Evolutionary conservation across 805 yeast genomes (phyloP).

Genomic region (Cyberlindnera amylophila): DNA sequence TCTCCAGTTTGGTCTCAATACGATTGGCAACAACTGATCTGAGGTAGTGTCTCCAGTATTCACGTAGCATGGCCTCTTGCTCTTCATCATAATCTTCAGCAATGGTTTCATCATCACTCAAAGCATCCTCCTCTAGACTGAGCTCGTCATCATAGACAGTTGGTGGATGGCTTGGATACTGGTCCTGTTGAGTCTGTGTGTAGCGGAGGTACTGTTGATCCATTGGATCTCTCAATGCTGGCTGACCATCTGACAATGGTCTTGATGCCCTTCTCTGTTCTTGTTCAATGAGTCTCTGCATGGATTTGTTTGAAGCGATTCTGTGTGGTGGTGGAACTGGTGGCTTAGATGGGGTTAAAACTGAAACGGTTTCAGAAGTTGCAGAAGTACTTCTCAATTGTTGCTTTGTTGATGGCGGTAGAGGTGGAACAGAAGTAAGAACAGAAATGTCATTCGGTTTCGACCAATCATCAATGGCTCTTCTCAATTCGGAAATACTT

Average conservation of each 20-base stretch:
- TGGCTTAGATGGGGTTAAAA: conserved; percentile 11
- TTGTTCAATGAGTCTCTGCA: conserved; percentile 14
- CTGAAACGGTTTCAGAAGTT: background rate
- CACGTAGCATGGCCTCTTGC: conserved; percentile 8
- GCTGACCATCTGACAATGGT: background rate
- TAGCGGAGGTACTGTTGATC: conserved; percentile 9
- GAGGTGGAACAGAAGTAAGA: background rate
- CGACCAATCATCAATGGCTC: conserved; percentile 24
- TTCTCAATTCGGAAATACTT: conserved; percentile 26
- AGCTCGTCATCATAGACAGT: conserved; percentile 12
- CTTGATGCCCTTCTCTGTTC: background rate
- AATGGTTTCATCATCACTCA: conserved; percentile 2
- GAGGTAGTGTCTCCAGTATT: conserved; percentile 18
- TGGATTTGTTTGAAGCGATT: conserved; percentile 17
- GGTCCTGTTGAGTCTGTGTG: background rate
- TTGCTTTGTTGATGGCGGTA: conserved; percentile 8
- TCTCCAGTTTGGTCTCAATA: conserved; percentile 24
- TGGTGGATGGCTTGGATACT: conserved; percentile 11
- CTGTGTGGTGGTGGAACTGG: conserved; percentile 28
- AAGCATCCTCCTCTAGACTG: conserved; percentile 2
- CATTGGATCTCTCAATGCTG: conserved; percentile 10
- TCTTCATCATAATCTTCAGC: conserved; percentile 12
- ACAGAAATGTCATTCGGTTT: conserved; percentile 3
- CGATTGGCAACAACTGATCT: conserved; percentile 21
- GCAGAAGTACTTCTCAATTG: conserved; percentile 6